Percentiles rank a stretch among this genome's conserved stretches.
These are phyloP conservation scores for Epichloe amarillans DNA, from an alignment of 2,329 filamentous ascomycete genomes.

Conservation along the genomic window DNA sequence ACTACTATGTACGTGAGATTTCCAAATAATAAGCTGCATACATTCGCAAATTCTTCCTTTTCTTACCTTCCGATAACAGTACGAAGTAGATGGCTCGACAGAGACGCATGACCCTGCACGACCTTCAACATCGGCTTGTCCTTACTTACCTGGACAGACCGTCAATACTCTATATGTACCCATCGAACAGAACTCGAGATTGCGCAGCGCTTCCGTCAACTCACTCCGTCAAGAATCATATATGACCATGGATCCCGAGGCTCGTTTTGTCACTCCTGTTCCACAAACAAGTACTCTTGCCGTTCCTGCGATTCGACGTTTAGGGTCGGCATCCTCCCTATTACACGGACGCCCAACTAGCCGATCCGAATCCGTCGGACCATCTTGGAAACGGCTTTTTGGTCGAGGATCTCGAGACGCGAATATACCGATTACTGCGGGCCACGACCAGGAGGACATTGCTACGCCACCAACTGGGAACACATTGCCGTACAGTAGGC, in stretches of 20 bases:
- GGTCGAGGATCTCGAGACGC: conserved; percentile 19
- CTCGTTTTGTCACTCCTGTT: conserved; percentile 61
- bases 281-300: conserved; percentile 30
- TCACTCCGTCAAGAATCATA: conserved; percentile 45
- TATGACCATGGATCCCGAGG: conserved; percentile 65
- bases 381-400: conserved; percentile 40
- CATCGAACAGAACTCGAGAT: conserved; percentile 45
- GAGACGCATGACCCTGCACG: conserved; percentile 64
- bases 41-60: not conserved
- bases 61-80: conserved; percentile 35
- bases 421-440: not conserved
- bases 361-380: conserved; percentile 34
- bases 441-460: not conserved
- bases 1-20: conserved; percentile 67
- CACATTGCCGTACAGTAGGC: not conserved
- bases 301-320: conserved; percentile 12
- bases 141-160: conserved; percentile 74
- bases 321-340: conserved; percentile 18
- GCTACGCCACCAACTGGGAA: not conserved
- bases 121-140: conserved; percentile 66
- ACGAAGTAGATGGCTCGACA: conserved; percentile 64
- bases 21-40: not conserved
- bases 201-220: conserved; percentile 52
- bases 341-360: conserved; percentile 26
- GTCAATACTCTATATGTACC: conserved; percentile 80